Conservation (phyloP, 192 early-diverging fungal species). For the Mortierella hygrophila region DNA sequence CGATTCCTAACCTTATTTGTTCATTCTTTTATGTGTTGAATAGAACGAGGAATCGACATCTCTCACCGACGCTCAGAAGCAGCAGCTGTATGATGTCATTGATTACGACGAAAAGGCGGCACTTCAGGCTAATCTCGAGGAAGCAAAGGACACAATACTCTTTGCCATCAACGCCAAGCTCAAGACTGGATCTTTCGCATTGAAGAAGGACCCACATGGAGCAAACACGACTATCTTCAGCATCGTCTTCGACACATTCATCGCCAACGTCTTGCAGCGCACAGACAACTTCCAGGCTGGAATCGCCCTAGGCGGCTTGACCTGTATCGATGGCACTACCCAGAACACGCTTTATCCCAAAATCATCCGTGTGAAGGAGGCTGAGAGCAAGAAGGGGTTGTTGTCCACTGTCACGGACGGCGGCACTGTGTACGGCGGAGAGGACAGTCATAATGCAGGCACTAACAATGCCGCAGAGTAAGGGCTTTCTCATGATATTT, state of each 20-base stretch:
- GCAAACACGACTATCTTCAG: slow-evolving; percentile 61
- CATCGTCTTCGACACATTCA: slow-evolving; percentile 75
- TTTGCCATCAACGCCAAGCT: slow-evolving; percentile 74
- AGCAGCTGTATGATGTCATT: slow-evolving; percentile 94
- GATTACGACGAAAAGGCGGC: slow-evolving; percentile 90
- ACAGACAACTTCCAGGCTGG: slow-evolving; percentile 66
- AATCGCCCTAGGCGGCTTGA: slow-evolving; percentile 72
- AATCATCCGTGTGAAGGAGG: slow-evolving; percentile 67
- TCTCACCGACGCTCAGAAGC: slow-evolving; percentile 87
- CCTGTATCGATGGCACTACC: slow-evolving; percentile 73
- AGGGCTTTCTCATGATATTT: neutral
- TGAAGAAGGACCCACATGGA: slow-evolving; percentile 71
- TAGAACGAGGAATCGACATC: slow-evolving; percentile 54
- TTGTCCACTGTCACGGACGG: slow-evolving; percentile 58
- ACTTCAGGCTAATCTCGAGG: slow-evolving; percentile 63
- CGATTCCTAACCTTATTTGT: neutral
- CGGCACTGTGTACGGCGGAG: slow-evolving; percentile 52
- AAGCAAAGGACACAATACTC: slow-evolving; percentile 76
- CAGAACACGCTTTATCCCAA: slow-evolving; percentile 66
- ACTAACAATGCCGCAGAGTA: slow-evolving; percentile 19
- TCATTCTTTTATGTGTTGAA: neutral
- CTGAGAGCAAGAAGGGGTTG: slow-evolving; percentile 51
- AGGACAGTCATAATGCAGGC: slow-evolving; percentile 14
- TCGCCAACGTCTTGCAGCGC: slow-evolving; percentile 67
- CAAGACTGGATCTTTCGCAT: slow-evolving; percentile 82